Evolutionary conservation across 768 basidiomycete species (phyloP), one percentile per base, ranked within the genome.

Genomic region (Clavaria fumosa): DNA sequence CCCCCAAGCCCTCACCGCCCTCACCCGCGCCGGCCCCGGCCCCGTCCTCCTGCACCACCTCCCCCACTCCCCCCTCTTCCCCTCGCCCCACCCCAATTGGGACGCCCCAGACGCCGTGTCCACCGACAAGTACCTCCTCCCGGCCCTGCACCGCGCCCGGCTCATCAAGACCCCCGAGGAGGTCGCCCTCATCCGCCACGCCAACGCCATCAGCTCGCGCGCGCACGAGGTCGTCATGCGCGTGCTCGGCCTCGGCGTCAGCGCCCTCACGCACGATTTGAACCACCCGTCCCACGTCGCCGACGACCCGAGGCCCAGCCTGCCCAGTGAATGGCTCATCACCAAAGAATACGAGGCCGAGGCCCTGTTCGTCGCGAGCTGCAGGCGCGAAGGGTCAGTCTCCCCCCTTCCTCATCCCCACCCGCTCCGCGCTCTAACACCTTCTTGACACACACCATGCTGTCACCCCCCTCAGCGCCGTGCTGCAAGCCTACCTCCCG

Each of bases 331-430:
- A 49, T 95, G 91, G 82, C 61, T 86, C 31, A 84, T 96, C 11
- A 75, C 84, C 59, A 84, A 81, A 47, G 93, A 97, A 56, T 79
- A 76, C 0, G 91, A 95, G 53, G 93, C 89, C 0, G 91, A 93
- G 53, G 93, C 90, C 0, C 67, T 91, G 5, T 97, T 96, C 45
- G 82, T 88, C 0, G 86, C 90, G 2, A 78, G 78, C 1, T 95
- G 90, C 58, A 64, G 88, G 35, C 64, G 86, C 40, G 78, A 86
- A 58, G 89, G 86, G 86, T 90, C 37, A 46, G 75, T 56, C 9
- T 7, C 23, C n/a, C 7, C 21, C 28, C n/a, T 26, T 14, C 38
- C 31, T 28, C 26, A 28, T 9, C 28, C 10, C 22, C 7, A 17
- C 17, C 17, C 27, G 35, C 32, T 21, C 11, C n/a, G n/a, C n/a